These are phyloP conservation scores for Sporisorium exsertum DNA, from an alignment of 1,284 basidiomycete species.

Conservation along the genomic window DNA sequence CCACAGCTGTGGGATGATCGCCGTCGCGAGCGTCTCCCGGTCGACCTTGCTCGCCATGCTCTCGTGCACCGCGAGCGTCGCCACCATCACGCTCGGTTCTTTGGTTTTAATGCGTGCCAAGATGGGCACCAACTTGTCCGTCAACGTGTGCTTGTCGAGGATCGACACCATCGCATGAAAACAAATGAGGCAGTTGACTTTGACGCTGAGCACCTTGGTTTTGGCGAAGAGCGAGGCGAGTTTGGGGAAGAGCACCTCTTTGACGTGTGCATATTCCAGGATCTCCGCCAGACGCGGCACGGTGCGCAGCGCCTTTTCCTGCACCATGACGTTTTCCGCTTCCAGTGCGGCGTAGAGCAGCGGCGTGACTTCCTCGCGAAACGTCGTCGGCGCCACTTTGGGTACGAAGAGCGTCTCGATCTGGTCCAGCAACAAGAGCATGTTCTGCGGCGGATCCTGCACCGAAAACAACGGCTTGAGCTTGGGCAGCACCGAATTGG, in stretches of 20 bases:
- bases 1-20: constrained; percentile 66
- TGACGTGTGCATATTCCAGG: constrained; percentile 76
- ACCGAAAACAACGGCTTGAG: constrained; percentile 89
- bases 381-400: constrained; percentile 87
- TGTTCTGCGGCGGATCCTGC: constrained; percentile 94
- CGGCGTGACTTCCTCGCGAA: constrained; percentile 92
- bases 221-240: constrained; percentile 63
- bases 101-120: constrained; percentile 94
- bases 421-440: constrained; percentile 77
- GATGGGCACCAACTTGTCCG: constrained; percentile 92
- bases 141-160: constrained; percentile 82
- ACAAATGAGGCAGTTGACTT: constrained; percentile 84
- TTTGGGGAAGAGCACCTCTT: constrained; percentile 65
- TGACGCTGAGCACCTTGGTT: constrained; percentile 74
- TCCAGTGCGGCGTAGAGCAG: constrained; percentile 95
- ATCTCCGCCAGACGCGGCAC: constrained; percentile 91
- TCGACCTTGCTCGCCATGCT: constrained; percentile 96
- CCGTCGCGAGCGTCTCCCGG: constrained; percentile 89
- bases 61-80: constrained; percentile 92
- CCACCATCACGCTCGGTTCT: constrained; percentile 73
- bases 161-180: constrained; percentile 93
- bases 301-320: constrained; percentile 87
- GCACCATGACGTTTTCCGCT: constrained; percentile 80
- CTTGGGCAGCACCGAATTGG: constrained; percentile 82
- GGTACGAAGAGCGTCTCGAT: constrained; percentile 81